Evolutionary conservation across 805 yeast genomes (phyloP), one percentile per base, ranked within the genome.

Genomic region (Dipodascus albidus): DNA sequence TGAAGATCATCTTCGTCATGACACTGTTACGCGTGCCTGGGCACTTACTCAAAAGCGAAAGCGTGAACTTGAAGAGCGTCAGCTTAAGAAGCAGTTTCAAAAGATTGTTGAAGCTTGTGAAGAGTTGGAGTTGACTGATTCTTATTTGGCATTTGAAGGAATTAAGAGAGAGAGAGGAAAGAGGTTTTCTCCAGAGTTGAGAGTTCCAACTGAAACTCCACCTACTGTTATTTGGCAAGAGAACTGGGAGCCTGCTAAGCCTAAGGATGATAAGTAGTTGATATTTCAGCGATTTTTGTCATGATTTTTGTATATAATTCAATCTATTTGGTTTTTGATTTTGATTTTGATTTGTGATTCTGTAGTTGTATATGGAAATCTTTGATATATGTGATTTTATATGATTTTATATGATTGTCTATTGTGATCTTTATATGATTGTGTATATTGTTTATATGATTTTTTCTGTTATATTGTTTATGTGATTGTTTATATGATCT

Each of bases 121-220:
- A 49, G 85, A 81, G 57, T 77, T 91, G 62, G 60, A 62, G 42
- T 44, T 58, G 51, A 62, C 64, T 22, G 64, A 63, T 53, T 80
- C 82, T 0, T 74, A 70, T 49, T 71, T 91, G 51, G 89, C 74
- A 60, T 76, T 74, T 52, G 73, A 72, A 31, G 95, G 96, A 9
- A 82, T 80, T 60, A 67, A 67, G 27, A 70, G 72, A 50, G 83
- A 84, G 59, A 67, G 67, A 48, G 74, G 74, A 51, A 77, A 78
- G 59, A 73, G 88, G 62, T 89, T 87, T 67, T 91, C 96, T 3
- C 70, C 86, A 61, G 96, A 91, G 63, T 66, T 87, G 67, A 80
- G 93, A 64, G 81, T 87, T 8, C 99, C 99, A 20, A 85, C 95
- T 1, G 91, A 89, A 53, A 87, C 74, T 57, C 99, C 99, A 14